These are phyloP conservation scores for Tirmania nivea DNA, from an alignment of 495 filamentous ascomycete genomes.

Conservation along the genomic window DNA sequence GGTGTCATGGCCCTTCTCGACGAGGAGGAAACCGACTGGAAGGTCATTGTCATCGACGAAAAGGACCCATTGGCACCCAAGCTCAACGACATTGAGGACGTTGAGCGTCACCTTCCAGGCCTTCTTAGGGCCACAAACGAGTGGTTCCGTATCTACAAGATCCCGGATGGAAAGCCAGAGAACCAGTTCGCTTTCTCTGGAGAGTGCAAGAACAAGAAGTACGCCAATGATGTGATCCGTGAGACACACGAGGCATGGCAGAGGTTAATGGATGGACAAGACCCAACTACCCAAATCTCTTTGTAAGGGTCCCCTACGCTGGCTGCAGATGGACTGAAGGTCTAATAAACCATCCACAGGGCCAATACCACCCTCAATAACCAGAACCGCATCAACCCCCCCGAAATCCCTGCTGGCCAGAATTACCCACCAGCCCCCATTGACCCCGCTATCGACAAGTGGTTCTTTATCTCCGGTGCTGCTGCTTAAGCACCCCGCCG, in stretches of 20 bases:
- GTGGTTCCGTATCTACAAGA: slow-evolving; percentile 99
- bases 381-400: slow-evolving; percentile 38
- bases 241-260: slow-evolving; percentile 97
- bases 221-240: slow-evolving; percentile 79
- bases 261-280: slow-evolving; percentile 78
- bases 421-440: slow-evolving; percentile 68
- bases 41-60: slow-evolving; percentile 97
- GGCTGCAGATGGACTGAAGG: slow-evolving; percentile 17
- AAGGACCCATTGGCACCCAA: slow-evolving; percentile 91
- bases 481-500: slow-evolving; percentile 37
- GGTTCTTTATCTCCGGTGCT: slow-evolving; percentile 99
- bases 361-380: slow-evolving; percentile 55
- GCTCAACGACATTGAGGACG: slow-evolving; percentile 95
- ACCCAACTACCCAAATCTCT: slow-evolving; percentile 48
- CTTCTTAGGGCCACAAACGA: slow-evolving; percentile 95
- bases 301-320: slow-evolving; percentile 40
- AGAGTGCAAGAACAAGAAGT: slow-evolving; percentile 99
- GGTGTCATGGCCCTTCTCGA: slow-evolving; percentile 98
- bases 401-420: slow-evolving; percentile 51
- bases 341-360: slow-evolving; percentile 23
- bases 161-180: slow-evolving; percentile 99
- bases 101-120: slow-evolving; percentile 93
- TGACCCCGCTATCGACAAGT: slow-evolving; percentile 96
- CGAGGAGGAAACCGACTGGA: slow-evolving; percentile 99
- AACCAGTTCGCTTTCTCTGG: slow-evolving; percentile 99